Percentiles rank a stretch among this genome's conserved stretches.
These are phyloP conservation scores for Amanita fuliginea DNA, from an alignment of 768 basidiomycete species.

Conservation along the genomic window DNA sequence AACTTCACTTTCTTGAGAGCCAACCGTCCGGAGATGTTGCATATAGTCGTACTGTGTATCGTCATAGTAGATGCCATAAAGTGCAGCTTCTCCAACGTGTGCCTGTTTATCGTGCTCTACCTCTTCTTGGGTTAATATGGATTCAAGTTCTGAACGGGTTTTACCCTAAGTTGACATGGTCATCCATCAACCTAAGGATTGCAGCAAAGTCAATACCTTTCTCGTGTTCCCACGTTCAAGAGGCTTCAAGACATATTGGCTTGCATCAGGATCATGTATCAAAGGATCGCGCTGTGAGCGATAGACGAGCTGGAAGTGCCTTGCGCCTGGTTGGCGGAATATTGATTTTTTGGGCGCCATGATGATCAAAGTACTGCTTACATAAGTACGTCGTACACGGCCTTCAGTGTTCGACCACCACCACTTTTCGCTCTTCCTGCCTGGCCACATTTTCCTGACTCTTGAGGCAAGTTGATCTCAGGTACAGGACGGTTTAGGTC, in stretches of 20 bases:
- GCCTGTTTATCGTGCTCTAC: conserved; percentile 32
- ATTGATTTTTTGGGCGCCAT: conserved; percentile 73
- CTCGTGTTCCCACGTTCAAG: conserved; percentile 62
- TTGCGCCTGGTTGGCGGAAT: conserved; percentile 81
- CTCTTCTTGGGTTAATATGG: conserved; percentile 35
- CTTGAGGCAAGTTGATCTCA: background rate
- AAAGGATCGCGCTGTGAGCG: conserved; percentile 93
- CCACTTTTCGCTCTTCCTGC: conserved; percentile 1
- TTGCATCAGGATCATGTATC: conserved; percentile 86
- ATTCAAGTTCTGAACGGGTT: conserved; percentile 73
- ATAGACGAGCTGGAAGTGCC: conserved; percentile 96
- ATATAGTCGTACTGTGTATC: conserved; percentile 98
- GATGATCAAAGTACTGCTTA: conserved; percentile 18
- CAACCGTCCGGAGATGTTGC: conserved; percentile 83
- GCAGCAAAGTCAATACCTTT: conserved; percentile 32
- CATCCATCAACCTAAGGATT: conserved; percentile 1
- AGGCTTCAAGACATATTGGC: conserved; percentile 79
- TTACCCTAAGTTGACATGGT: conserved; percentile 44
- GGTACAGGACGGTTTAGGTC: conserved; percentile 10
- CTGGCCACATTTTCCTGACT: background rate
- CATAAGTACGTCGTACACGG: conserved; percentile 21
- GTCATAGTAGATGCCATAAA: conserved; percentile 90
- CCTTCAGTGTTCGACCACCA: conserved; percentile 9
- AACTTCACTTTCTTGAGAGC: conserved; percentile 67
- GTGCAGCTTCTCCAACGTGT: conserved; percentile 77